Percentiles rank a stretch among this genome's conserved stretches.
phyloP scores from a whole-genome alignment of 2,329 filamentous ascomycete species.

The Fusarium devonianum region DNA sequence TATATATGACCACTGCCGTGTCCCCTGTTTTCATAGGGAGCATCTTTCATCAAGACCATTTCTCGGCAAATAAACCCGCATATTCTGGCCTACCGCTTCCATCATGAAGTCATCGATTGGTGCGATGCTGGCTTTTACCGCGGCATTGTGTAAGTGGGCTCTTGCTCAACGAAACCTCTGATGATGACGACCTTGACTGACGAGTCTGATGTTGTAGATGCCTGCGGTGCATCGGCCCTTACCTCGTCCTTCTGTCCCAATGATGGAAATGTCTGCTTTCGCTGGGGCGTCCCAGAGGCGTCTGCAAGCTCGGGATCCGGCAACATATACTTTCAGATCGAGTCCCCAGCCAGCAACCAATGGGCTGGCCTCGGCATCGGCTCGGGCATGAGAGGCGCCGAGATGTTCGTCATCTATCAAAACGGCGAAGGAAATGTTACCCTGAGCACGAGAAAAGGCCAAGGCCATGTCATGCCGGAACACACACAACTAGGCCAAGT shows the following conservation, averaged over 20 bases:
- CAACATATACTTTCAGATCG: constrained; percentile 68
- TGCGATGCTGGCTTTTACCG: constrained; percentile 19
- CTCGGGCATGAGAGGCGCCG: constrained; percentile 59
- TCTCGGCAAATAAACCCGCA: background rate
- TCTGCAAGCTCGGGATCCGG: constrained; percentile 58
- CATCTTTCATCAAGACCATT: constrained; percentile 4
- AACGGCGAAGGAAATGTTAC: constrained; percentile 67
- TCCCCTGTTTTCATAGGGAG: constrained; percentile 18
- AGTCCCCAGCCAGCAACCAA: constrained; percentile 58
- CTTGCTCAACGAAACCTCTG: background rate
- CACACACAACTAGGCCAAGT: constrained; percentile 55
- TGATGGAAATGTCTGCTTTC: constrained; percentile 58
- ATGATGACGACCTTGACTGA: constrained; percentile 14
- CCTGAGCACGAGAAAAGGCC: constrained; percentile 62
- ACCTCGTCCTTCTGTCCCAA: constrained; percentile 52
- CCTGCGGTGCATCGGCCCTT: constrained; percentile 32
- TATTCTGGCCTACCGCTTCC: background rate
- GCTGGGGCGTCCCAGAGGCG: constrained; percentile 60
- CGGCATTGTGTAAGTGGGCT: constrained; percentile 34
- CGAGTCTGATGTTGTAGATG: too few species aligned
- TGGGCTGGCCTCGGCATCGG: constrained; percentile 70
- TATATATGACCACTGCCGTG: constrained; percentile 22
- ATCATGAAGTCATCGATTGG: constrained; percentile 34
- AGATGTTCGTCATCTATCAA: constrained; percentile 70
- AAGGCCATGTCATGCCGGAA: constrained; percentile 56